Evolutionary conservation across 164 flowering plant species (phyloP).

Genomic region (Liriodendron chinense): DNA sequence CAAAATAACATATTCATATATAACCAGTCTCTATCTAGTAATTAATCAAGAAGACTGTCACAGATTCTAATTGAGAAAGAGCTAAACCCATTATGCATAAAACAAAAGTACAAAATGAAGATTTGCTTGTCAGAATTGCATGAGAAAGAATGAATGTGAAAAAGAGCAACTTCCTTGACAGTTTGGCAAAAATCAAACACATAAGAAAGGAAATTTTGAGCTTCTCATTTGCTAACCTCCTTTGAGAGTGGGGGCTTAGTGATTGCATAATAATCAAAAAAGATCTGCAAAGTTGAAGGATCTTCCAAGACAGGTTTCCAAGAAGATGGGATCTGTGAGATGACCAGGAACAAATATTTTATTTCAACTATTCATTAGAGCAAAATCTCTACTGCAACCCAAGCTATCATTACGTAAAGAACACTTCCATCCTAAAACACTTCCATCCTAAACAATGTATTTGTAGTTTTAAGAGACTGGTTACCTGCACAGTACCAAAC

Average conservation of each 20-base stretch:
- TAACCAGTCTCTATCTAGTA: no score
- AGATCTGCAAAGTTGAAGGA: conserved; percentile 81
- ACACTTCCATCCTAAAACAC: background rate
- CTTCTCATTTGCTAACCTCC: conserved; percentile 54
- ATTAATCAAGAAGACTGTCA: no score
- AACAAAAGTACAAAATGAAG: background rate
- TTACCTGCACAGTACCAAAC: conserved; percentile 96
- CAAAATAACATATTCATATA: no score
- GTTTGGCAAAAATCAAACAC: background rate
- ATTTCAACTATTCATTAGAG: background rate
- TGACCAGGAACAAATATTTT: conserved; percentile 8
- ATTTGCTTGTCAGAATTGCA: background rate
- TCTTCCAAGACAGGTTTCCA: conserved; percentile 92
- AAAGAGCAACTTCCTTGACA: background rate
- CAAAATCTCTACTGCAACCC: background rate
- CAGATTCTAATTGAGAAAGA: no score
- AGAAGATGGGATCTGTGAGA: conserved; percentile 72
- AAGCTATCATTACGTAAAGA: background rate
- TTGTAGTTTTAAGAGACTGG: background rate
- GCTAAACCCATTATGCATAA: background rate
- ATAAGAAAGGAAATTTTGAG: background rate
- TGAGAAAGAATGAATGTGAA: background rate
- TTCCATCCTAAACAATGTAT: background rate
- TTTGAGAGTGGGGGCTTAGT: conserved; percentile 81
- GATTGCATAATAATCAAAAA: conserved; percentile 89